These are phyloP conservation scores for Pelomyxa schiedti DNA, from an alignment of 78 protist species.

Conservation along the genomic window DNA sequence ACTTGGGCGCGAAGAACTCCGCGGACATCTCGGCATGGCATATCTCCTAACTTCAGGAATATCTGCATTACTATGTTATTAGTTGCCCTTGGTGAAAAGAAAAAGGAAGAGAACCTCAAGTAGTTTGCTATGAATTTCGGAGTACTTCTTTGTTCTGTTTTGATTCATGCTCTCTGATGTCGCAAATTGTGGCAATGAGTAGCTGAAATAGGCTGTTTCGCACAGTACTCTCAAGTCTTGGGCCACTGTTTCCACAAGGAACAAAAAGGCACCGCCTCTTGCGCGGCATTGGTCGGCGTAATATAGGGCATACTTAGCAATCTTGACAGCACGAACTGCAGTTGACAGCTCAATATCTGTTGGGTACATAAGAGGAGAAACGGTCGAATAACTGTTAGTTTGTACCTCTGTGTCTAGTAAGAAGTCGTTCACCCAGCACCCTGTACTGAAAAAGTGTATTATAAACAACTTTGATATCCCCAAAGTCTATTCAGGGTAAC, in stretches of 20 bases:
- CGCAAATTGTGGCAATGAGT: not conserved
- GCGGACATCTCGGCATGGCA: too few relatives aligned
- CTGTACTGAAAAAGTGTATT: slow-evolving; percentile 4
- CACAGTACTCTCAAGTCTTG: slow-evolving; percentile 3
- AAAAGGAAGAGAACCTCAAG: too few relatives aligned
- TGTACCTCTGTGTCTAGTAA: not conserved
- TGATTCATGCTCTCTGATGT: too few relatives aligned
- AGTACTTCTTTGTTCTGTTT: too few relatives aligned
- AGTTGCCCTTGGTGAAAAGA: too few relatives aligned
- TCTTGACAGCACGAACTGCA: too few relatives aligned
- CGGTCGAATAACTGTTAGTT: not conserved
- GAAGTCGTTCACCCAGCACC: not conserved
- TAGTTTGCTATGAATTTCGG: too few relatives aligned
- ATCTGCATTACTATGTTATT: too few relatives aligned
- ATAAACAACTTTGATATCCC: slow-evolving; percentile 1
- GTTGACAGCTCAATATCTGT: not conserved
- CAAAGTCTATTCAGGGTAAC: too few relatives aligned
- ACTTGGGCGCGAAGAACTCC: not conserved
- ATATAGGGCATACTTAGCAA: slow-evolving; percentile 1
- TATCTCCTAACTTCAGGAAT: too few relatives aligned
- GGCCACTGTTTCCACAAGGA: not conserved
- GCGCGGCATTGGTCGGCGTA: not conserved
- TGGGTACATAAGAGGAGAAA: not conserved
- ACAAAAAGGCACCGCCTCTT: too few relatives aligned
- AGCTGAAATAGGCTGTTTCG: not conserved